Evolutionary conservation across 1,284 basidiomycete species (phyloP).

Genomic region (Rhodotorula sp.): DNA sequence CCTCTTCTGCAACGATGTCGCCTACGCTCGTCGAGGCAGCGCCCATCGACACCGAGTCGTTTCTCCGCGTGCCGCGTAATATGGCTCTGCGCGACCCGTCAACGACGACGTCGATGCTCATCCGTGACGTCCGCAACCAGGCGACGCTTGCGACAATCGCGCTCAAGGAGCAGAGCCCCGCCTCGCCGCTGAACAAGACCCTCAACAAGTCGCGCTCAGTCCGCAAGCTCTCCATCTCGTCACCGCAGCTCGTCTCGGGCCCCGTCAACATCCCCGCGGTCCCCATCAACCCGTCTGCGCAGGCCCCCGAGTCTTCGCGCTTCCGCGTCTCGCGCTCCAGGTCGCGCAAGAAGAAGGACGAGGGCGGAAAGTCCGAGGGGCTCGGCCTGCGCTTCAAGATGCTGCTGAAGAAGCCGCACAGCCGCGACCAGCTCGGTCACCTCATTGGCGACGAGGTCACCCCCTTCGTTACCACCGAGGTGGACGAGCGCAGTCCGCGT

Average conservation of each 20-base stretch:
- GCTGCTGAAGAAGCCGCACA: constrained; percentile 2
- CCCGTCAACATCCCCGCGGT: constrained; percentile 35
- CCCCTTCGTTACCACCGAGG: constrained; percentile 23
- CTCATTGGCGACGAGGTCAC: constrained; percentile 42
- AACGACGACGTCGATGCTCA: constrained; percentile 34
- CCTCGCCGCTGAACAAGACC: neutral
- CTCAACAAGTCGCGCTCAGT: constrained; percentile 23
- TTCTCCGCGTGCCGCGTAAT: constrained; percentile 17
- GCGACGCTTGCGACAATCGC: constrained; percentile 39
- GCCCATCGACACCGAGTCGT: constrained; percentile 8
- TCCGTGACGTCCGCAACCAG: constrained; percentile 41
- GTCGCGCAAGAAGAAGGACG: constrained; percentile 1
- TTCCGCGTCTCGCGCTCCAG: neutral
- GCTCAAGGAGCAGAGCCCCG: constrained; percentile 32
- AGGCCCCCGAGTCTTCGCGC: neutral
- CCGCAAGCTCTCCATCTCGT: constrained; percentile 30
- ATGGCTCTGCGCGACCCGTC: constrained; percentile 24
- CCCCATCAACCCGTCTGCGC: constrained; percentile 12
- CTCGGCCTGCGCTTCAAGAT: constrained; percentile 24
- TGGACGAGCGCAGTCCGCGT: neutral
- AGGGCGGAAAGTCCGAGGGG: neutral
- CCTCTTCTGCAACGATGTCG: neutral
- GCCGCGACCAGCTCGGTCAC: constrained; percentile 28
- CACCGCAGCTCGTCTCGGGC: constrained; percentile 33
- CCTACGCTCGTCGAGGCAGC: neutral